Conservation (phyloP, 805 yeast genomes). For the Teunomyces gatunensis region DNA sequence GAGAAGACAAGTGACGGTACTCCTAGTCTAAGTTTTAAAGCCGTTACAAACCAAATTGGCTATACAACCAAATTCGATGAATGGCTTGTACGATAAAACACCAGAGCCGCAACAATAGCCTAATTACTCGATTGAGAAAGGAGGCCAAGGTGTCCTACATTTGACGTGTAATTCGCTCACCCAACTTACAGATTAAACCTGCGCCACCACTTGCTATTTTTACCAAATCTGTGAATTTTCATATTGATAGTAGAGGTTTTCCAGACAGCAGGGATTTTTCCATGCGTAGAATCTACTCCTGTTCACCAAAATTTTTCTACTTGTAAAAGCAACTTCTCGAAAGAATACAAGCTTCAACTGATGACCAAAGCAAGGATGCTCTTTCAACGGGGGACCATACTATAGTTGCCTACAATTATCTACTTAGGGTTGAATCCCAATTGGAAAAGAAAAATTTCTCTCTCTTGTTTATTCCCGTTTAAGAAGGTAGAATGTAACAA, state of each 20-base stretch:
- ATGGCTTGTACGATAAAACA: no score
- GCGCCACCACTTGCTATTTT: background rate
- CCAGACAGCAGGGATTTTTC: background rate
- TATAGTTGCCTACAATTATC: background rate
- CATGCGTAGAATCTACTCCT: background rate
- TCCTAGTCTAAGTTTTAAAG: no score
- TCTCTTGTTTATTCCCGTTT: background rate
- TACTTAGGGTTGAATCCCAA: background rate
- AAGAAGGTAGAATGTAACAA: background rate
- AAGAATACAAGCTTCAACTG: background rate
- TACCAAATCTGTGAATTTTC: background rate
- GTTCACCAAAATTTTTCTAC: background rate
- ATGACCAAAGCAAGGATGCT: background rate
- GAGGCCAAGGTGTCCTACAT: no score
- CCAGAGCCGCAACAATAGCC: no score
- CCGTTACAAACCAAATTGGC: no score
- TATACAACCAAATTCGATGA: no score
- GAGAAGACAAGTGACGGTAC: no score
- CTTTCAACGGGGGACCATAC: background rate
- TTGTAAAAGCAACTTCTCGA: background rate
- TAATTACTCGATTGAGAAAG: no score
- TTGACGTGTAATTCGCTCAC: background rate
- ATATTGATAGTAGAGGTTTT: slow-evolving; percentile 1
- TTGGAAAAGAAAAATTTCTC: no score
- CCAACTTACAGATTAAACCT: background rate